Conservation (phyloP, 2,329 filamentous ascomycete genomes). For the Celoporthe dispersa region DNA sequence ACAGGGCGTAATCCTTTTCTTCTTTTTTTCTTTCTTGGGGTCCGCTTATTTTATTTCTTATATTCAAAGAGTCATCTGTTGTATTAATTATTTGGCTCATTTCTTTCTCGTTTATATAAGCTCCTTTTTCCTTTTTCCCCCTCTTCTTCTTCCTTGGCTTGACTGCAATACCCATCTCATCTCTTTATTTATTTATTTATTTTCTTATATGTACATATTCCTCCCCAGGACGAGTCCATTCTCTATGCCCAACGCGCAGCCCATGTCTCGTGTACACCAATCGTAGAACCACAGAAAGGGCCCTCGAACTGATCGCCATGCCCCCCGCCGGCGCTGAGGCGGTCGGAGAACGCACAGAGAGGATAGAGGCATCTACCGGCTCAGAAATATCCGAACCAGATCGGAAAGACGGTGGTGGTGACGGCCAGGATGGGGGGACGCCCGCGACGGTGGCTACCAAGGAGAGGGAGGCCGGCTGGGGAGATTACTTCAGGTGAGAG, state of each 20-base stretch:
- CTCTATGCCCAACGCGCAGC: background rate
- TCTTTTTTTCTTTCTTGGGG: too few relatives aligned
- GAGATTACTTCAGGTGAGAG: conserved; percentile 23
- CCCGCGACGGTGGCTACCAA: background rate
- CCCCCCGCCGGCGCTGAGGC: background rate
- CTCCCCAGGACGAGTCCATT: background rate
- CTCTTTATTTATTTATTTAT: too few relatives aligned
- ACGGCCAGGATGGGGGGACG: background rate
- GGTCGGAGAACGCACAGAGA: background rate
- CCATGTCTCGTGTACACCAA: background rate
- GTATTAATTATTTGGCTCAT: background rate
- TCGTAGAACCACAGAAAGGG: background rate
- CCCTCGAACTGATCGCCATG: conserved; percentile 2
- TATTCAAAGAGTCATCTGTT: too few relatives aligned
- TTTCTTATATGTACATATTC: background rate
- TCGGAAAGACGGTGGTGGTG: background rate
- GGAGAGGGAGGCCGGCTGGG: conserved; percentile 26
- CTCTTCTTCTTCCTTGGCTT: background rate
- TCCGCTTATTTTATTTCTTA: too few relatives aligned
- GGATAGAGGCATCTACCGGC: conserved; percentile 2
- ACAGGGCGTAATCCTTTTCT: background rate
- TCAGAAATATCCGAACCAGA: background rate
- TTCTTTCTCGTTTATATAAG: background rate
- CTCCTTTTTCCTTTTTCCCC: background rate
- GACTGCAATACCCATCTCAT: too few relatives aligned